Conservation (phyloP, 2,329 filamentous ascomycete species). For the Epichloe festucae region DNA sequence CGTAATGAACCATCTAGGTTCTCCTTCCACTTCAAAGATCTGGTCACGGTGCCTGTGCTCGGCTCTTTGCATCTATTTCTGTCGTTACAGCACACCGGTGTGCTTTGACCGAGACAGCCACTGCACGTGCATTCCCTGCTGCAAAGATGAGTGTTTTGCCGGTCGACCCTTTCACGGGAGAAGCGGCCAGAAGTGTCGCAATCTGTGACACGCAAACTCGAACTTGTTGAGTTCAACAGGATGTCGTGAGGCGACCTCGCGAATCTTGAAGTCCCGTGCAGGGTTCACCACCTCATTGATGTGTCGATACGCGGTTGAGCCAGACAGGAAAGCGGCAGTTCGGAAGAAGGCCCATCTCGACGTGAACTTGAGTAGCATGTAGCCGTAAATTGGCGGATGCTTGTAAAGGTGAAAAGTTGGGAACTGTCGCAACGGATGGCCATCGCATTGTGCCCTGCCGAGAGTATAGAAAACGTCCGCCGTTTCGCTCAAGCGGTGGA, state of each 20-base stretch:
- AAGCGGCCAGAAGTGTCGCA: conserved; percentile 22
- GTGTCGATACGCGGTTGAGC: conserved; percentile 8
- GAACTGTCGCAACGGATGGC: conserved; percentile 17
- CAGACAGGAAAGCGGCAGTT: conserved; percentile 19
- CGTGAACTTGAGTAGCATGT: conserved; percentile 31
- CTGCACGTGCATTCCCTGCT: too few species aligned
- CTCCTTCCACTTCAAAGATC: too few species aligned
- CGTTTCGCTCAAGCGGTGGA: conserved; percentile 28
- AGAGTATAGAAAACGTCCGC: conserved; percentile 30
- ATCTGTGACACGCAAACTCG: conserved; percentile 13
- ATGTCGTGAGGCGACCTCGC: conserved; percentile 25
- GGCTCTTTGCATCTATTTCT: too few species aligned
- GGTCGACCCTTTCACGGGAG: conserved; percentile 13
- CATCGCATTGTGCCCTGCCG: conserved; percentile 26
- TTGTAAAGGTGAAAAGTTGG: conserved; percentile 11
- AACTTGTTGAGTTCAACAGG: conserved; percentile 21
- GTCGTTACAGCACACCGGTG: too few species aligned
- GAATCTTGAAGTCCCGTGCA: conserved; percentile 22
- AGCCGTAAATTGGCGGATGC: conserved; percentile 20
- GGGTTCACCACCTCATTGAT: conserved; percentile 33
- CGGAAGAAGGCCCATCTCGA: conserved; percentile 29
- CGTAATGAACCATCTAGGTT: too few species aligned
- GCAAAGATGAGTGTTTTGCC: too few species aligned
- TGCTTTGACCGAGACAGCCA: too few species aligned
- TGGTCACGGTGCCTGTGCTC: too few species aligned